Conservation (phyloP, 2,329 filamentous ascomycete species). For the Lecanosticta acicola region DNA sequence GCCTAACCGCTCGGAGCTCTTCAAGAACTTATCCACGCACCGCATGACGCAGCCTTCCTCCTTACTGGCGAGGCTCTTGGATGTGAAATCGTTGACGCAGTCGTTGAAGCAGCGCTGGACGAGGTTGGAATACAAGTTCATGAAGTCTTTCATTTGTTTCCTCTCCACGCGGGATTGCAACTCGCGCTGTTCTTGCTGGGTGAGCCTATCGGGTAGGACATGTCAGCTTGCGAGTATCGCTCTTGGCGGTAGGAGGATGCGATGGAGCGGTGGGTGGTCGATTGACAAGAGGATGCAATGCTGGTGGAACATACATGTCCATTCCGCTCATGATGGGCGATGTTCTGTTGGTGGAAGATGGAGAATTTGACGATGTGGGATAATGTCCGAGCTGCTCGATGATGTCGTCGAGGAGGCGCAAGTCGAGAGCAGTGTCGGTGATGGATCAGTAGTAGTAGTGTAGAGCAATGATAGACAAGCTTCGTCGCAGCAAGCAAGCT, state of each 20-base stretch:
- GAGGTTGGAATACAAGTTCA: conserved; percentile 78
- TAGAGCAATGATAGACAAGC: too few relatives aligned
- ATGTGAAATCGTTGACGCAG: conserved; percentile 98
- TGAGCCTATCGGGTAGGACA: conserved; percentile 51
- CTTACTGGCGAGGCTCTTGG: conserved; percentile 81
- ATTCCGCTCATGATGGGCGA: conserved; percentile 27
- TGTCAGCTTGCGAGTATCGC: too few relatives aligned
- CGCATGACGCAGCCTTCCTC: conserved; percentile 90
- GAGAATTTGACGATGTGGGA: conserved; percentile 1
- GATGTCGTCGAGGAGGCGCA: conserved; percentile 4
- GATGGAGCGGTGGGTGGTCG: too few relatives aligned
- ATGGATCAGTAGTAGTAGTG: neutral
- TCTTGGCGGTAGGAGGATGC: too few relatives aligned
- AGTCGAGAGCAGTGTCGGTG: neutral
- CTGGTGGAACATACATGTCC: conserved; percentile 25
- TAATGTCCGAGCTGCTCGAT: conserved; percentile 9
- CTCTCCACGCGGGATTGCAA: conserved; percentile 92
- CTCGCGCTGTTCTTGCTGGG: conserved; percentile 77
- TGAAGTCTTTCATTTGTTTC: conserved; percentile 98
- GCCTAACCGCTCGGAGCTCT: conserved; percentile 80
- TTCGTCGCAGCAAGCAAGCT: too few relatives aligned
- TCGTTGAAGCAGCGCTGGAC: conserved; percentile 91
- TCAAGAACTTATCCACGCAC: conserved; percentile 95
- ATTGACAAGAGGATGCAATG: neutral
- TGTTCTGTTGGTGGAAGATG: conserved; percentile 4